These are phyloP conservation scores for Nannochloris sp. DNA, from an alignment of 139 green algal genomes.

Conservation along the genomic window DNA sequence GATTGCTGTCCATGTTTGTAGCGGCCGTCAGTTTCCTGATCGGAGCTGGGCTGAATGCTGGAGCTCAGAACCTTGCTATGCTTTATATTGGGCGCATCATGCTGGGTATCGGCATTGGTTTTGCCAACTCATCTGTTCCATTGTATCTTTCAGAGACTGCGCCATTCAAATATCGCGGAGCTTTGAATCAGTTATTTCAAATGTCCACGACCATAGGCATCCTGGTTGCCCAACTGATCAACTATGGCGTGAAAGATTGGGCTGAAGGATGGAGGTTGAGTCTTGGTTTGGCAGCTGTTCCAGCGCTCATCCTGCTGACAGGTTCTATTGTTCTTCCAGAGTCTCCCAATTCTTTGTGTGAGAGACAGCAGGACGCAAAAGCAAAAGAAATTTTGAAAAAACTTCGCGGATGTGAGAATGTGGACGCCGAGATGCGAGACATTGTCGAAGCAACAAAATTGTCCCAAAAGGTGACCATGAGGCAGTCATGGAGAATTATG, in stretches of 20 bases:
- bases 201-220: conserved; percentile 30
- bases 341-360: conserved; percentile 64
- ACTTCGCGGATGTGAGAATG: neutral
- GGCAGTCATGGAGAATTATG: too few species aligned
- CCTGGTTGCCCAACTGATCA: conserved; percentile 27
- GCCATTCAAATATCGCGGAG: conserved; percentile 16
- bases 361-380: conserved; percentile 32
- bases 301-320: conserved; percentile 17
- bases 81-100: conserved; percentile 59
- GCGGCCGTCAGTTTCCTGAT: conserved; percentile 40
- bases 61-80: conserved; percentile 46
- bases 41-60: conserved; percentile 39
- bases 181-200: conserved; percentile 32
- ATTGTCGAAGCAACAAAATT: conserved; percentile 15
- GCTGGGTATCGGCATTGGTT: conserved; percentile 64
- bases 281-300: conserved; percentile 21
- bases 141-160: conserved; percentile 26
- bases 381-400: neutral
- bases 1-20: conserved; percentile 45
- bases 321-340: conserved; percentile 58
- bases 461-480: too few species aligned
- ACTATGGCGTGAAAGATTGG: conserved; percentile 22
- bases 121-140: conserved; percentile 35
- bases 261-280: conserved; percentile 21
- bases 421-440: conserved; percentile 27